Conservation (phyloP, 139 green algal species). For the Microglena sp. region DNA sequence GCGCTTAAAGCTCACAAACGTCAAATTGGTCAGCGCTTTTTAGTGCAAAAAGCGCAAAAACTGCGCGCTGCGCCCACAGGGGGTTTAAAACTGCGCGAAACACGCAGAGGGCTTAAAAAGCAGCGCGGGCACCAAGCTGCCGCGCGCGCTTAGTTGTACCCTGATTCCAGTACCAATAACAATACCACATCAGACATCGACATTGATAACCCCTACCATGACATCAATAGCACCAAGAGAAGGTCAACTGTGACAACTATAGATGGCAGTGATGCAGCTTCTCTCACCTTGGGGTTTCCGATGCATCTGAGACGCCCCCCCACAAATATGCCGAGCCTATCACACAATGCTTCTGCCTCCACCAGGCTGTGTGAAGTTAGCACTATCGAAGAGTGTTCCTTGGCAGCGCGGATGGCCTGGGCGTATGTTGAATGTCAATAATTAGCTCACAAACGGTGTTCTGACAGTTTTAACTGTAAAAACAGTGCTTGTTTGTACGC, state of each 20-base stretch:
- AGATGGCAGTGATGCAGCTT: constrained; percentile 37
- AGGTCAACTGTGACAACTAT: constrained; percentile 4
- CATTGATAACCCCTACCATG: not conserved
- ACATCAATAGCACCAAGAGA: not conserved
- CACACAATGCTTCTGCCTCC: constrained; percentile 82
- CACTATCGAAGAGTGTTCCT: constrained; percentile 49
- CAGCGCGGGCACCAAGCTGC: no score
- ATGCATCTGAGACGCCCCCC: constrained; percentile 65
- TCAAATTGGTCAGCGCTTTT: no score
- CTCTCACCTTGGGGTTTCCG: constrained; percentile 64
- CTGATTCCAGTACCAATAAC: no score
- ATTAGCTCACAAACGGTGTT: no score
- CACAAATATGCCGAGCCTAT: constrained; percentile 80
- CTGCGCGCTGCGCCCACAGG: no score
- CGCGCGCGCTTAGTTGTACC: no score
- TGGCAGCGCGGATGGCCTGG: constrained; percentile 27
- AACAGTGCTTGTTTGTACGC: no score
- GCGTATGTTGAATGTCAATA: not conserved
- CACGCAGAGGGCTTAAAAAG: no score
- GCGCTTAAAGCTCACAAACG: no score
- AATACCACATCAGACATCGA: not conserved
- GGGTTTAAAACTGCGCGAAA: no score
- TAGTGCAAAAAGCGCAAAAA: no score
- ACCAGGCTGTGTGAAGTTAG: constrained; percentile 86
- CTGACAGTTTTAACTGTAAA: no score